phyloP scores from a whole-genome alignment of 306 rosid species.

The Psophocarpus tetragonolobus region DNA sequence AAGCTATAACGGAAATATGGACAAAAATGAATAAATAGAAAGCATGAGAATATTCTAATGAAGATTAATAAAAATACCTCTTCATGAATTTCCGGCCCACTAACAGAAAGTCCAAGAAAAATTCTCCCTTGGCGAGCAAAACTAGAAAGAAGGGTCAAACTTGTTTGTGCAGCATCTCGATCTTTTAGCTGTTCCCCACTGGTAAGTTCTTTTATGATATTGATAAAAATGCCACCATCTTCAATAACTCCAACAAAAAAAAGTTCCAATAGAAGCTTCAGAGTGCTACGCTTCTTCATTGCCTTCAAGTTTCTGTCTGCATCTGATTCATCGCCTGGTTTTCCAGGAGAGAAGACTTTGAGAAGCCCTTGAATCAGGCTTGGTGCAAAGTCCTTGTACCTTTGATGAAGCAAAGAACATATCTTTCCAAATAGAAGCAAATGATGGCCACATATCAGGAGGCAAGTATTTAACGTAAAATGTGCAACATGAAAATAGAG shows the following conservation, averaged over 20 bases:
- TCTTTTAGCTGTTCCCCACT: constrained; percentile 87
- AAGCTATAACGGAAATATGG: background rate
- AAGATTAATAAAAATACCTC: constrained; percentile 57
- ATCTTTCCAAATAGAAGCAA: constrained; percentile 51
- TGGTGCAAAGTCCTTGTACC: constrained; percentile 94
- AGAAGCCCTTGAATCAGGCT: constrained; percentile 90
- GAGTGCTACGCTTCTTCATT: constrained; percentile 93
- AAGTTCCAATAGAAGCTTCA: constrained; percentile 90
- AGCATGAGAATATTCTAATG: background rate
- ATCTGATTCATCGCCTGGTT: constrained; percentile 80
- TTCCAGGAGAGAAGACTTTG: constrained; percentile 90
- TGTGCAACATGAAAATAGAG: constrained; percentile 4
- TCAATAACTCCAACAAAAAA: constrained; percentile 95
- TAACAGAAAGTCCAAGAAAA: constrained; percentile 72
- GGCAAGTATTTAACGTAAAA: constrained; percentile 17
- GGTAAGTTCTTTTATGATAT: constrained; percentile 87
- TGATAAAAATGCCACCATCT: constrained; percentile 75
- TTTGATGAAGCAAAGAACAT: constrained; percentile 98
- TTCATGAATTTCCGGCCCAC: constrained; percentile 82
- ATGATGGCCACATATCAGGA: constrained; percentile 20
- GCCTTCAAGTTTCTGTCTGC: constrained; percentile 86
- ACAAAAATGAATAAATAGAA: background rate
- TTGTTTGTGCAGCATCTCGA: constrained; percentile 87
- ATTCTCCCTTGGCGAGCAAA: constrained; percentile 98
- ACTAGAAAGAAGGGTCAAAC: constrained; percentile 98